Evolutionary conservation across 371 early-diverging fungal species (phyloP).

Genomic region (Actinomortierella wolfii): DNA sequence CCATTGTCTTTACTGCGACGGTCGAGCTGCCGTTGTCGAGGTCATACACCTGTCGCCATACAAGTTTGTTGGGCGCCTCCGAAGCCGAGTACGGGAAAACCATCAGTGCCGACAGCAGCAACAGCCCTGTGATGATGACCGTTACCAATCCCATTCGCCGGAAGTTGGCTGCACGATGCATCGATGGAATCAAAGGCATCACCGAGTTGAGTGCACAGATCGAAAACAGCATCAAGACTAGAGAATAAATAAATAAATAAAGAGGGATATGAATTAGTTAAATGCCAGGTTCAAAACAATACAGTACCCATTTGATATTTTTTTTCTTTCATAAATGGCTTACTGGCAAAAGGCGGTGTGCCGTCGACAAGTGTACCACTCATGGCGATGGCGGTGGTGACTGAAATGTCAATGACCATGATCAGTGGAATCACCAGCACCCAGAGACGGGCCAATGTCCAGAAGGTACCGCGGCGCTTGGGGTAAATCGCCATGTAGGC

Average conservation of each 20-base stretch:
- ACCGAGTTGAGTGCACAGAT: constrained; percentile 38
- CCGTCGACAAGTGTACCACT: constrained; percentile 63
- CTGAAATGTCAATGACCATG: constrained; percentile 50
- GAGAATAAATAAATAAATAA: background rate
- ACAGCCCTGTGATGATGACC: constrained; percentile 12
- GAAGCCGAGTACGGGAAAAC: constrained; percentile 25
- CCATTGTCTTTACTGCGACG: constrained; percentile 49
- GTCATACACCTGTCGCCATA: constrained; percentile 26
- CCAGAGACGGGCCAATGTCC: constrained; percentile 48
- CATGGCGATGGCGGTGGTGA: constrained; percentile 48
- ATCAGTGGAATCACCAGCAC: constrained; percentile 50
- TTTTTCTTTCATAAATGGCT: constrained; percentile 2
- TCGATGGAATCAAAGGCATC: constrained; percentile 45
- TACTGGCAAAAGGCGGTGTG: constrained; percentile 60
- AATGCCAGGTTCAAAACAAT: too few relatives aligned
- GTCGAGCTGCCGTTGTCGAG: constrained; percentile 19
- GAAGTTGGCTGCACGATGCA: constrained; percentile 44
- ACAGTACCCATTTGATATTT: too few relatives aligned
- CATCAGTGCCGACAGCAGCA: constrained; percentile 20
- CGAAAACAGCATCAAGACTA: constrained; percentile 38
- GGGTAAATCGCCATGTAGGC: constrained; percentile 44
- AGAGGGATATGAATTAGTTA: too few relatives aligned
- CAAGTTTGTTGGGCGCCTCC: constrained; percentile 28
- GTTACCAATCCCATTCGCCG: constrained; percentile 38
- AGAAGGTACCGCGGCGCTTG: constrained; percentile 26